These are phyloP conservation scores for Xylaria sp. DNA, from an alignment of 495 filamentous ascomycete species.

Conservation along the genomic window DNA sequence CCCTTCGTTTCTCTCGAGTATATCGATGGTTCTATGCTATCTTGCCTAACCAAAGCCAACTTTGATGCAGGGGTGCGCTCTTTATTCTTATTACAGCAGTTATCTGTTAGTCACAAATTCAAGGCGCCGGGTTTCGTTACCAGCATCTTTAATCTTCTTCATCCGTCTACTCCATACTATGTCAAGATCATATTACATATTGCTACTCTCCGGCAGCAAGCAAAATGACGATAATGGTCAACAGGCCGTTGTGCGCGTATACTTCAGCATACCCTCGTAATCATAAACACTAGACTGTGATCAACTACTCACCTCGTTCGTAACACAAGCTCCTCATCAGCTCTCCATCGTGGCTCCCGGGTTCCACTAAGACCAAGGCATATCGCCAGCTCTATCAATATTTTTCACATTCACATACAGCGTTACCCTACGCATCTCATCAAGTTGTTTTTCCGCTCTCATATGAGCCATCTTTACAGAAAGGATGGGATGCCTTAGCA, in stretches of 20 bases:
- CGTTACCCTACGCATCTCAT: background rate
- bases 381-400: background rate
- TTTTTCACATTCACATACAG: background rate
- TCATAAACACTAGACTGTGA: background rate
- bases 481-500: conserved; percentile 4
- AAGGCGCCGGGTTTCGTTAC: background rate
- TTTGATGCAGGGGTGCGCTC: background rate
- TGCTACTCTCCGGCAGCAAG: background rate
- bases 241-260: background rate
- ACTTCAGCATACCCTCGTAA: background rate
- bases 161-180: background rate
- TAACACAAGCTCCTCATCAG: background rate
- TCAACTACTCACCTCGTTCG: too few species aligned
- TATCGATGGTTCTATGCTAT: background rate
- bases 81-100: background rate
- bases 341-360: background rate
- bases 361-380: background rate
- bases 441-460: background rate
- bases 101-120: background rate
- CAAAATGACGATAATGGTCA: background rate
- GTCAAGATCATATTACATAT: background rate
- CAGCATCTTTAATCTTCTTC: background rate
- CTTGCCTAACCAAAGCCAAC: background rate
- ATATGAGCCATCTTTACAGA: background rate
- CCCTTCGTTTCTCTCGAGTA: background rate